Base-by-base conservation (phyloP, 2,329 filamentous ascomycete genomes). In the Talaromyces rugulosus region DNA sequence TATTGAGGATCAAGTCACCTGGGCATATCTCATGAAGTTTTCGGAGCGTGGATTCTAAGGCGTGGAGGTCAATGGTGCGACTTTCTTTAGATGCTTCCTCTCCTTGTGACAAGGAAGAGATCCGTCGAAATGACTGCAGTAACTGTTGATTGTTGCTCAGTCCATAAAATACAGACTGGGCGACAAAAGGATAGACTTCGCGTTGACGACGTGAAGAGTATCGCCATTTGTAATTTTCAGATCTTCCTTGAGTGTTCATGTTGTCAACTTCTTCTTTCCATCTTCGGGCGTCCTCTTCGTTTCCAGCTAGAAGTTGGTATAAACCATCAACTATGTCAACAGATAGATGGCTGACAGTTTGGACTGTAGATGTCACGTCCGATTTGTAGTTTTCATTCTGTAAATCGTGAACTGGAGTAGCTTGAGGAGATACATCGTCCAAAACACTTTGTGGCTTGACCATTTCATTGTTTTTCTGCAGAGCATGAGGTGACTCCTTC, bases 141-240 rank as follows among this genome's bases (percentile, higher is more conserved):
- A 81, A 71, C 53, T 78, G 74, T 33, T 66, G 71, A 27, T 76
- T 72, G 58, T 69, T 75, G 63, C 78, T 75, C 52, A 82, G 63
- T 14, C 77, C 72, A 63, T 76, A 81, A 62, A 75, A 77, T 1
- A 80, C 71, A 59, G 78, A 80, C 63, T 81, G 80, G 7, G 73
- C 70, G 57, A 80, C 63, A 63, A 80, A 81, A 5, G 75, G 69
- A 57, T 76, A 78, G 16, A 68, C 71, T 51, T 73, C 66, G 18
- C 74, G 73, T 61, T 78, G 76, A 5, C 68, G 68, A 44, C 63
- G 60, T n/a, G 75, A 75, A 52, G 76, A 74, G 66, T 71, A 74
- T 51, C 65, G 67, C 74, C 75, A 77, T 31, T 76, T 72, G 5
- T 71, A 70, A 31, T 72, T 70, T 9, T 78, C 75, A 47, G 73